A percentile compares a stretch with the other conserved stretches of the same genome.
Conservation (phyloP, 257 asterid genomes). For the Lantana camara region DNA sequence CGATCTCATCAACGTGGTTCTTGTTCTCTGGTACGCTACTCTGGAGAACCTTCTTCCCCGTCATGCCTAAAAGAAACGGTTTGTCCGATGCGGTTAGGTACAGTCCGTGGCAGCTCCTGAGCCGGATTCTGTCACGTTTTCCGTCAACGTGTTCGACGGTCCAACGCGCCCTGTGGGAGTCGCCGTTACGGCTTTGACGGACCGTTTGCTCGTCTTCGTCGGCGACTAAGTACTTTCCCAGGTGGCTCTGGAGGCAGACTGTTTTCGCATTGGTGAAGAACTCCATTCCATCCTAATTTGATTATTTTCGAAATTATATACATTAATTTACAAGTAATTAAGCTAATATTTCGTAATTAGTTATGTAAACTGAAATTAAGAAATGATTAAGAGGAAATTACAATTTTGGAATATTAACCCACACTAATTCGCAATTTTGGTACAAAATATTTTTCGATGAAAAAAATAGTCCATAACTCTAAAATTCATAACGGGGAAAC, state of each 20-base stretch:
- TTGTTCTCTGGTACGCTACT: constrained; percentile 35
- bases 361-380: no score
- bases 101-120: constrained; percentile 65
- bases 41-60: constrained; percentile 74
- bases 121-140: constrained; percentile 45
- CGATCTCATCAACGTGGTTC: constrained; percentile 32
- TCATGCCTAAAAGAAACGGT: constrained; percentile 67
- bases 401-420: no score
- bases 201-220: constrained; percentile 59
- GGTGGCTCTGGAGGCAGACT: constrained; percentile 63
- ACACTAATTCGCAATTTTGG: no score
- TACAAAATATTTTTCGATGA: no score
- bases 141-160: constrained; percentile 61
- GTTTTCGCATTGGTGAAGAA: constrained; percentile 56
- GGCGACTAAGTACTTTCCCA: constrained; percentile 64
- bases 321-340: no score
- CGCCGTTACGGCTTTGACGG: constrained; percentile 67
- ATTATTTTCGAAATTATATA: no score
- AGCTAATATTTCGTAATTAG: no score
- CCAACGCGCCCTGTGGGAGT: constrained; percentile 64
- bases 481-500: no score
- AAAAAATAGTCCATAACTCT: no score
- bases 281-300: constrained; percentile 58
- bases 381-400: neutral
- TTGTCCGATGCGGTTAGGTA: constrained; percentile 74